Conservation (phyloP, 345 rosid genomes). For the Linum tenue region DNA sequence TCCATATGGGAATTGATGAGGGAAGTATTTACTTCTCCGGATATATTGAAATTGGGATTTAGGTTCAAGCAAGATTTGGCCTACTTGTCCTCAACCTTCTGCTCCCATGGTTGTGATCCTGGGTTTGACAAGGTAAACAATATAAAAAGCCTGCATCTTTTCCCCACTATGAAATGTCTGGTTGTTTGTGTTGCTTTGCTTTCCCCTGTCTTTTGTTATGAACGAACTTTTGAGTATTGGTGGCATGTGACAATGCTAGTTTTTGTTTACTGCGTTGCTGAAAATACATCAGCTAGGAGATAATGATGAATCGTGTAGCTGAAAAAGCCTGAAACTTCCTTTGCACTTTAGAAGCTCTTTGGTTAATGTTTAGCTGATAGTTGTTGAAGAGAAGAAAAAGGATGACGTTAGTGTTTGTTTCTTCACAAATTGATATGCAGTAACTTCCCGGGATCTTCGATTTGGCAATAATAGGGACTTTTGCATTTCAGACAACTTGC, state of each 20-base stretch:
- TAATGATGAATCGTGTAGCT: too few species aligned
- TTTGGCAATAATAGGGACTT: neutral
- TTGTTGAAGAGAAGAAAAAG: neutral
- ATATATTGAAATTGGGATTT: conserved; percentile 72
- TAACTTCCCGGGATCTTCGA: neutral
- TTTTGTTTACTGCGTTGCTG: neutral
- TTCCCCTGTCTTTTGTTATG: neutral
- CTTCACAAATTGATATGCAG: neutral
- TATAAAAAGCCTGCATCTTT: neutral
- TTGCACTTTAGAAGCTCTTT: too few species aligned
- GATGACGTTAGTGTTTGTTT: neutral
- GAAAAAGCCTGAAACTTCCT: too few species aligned
- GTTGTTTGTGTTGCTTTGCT: neutral
- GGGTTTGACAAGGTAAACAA: conserved; percentile 55
- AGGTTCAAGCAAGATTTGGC: conserved; percentile 78
- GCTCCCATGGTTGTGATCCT: conserved; percentile 45
- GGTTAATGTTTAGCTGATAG: too few species aligned
- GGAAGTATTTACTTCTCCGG: conserved; percentile 56
- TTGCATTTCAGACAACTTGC: neutral
- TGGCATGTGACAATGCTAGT: neutral
- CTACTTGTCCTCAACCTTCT: conserved; percentile 72
- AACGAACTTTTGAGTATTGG: neutral
- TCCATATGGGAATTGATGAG: conserved; percentile 54
- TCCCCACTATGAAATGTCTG: neutral
- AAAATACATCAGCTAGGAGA: too few species aligned